Evolutionary conservation across 2,329 filamentous ascomycete genomes (phyloP), one percentile per base, ranked within the genome.

Genomic region (Biscogniauxia mediterranea): DNA sequence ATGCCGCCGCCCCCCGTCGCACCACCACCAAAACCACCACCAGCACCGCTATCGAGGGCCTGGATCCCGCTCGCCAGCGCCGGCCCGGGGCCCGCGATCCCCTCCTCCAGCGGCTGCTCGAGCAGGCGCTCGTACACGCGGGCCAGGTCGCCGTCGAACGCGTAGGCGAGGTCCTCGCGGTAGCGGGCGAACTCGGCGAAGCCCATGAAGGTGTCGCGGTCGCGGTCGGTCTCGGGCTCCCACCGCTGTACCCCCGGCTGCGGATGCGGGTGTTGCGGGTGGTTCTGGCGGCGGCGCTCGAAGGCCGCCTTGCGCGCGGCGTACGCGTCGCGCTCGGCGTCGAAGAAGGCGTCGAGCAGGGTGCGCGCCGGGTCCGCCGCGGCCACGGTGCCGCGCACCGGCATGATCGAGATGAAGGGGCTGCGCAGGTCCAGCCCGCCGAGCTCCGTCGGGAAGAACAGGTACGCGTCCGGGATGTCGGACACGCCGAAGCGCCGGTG

Each of bases 381-480:
- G n/a, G n/a, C 54, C 1, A 78, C 72, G 7, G 71, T 59, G 19
- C 77, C 69, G 23, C 77, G 75, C 26, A 78, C 73, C 21, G 79
- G 77, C 6, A 79, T 69, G 0, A 78, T 72, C 0, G 77, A 70
- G 23, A 82, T 72, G 63, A 83, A 80, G 0, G 80, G 79, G 3
- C 77, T 81, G 51, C 75, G 73, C 17, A 83, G 67, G n/a, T 78
- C 80, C 0, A 83, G 75, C 0, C 81, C 81, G 13, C 81, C 80
- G 8, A 81, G 70, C 52, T 77, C 73, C 53, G 77, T 68, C 0
- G 81, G 81, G 64, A 80, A 80, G 64, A 79, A 80, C 53, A 82
- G 74, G 57, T 78, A 82, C 5, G 79, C 77, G 59, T 80, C 78
- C 3, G 79, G 77, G 13, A 83, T 69, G 23, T 80, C 64, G 0